Evolutionary conservation across 2,329 filamentous ascomycete genomes (phyloP), one percentile per base, ranked within the genome.

Genomic region (Aureobasidium sp.): DNA sequence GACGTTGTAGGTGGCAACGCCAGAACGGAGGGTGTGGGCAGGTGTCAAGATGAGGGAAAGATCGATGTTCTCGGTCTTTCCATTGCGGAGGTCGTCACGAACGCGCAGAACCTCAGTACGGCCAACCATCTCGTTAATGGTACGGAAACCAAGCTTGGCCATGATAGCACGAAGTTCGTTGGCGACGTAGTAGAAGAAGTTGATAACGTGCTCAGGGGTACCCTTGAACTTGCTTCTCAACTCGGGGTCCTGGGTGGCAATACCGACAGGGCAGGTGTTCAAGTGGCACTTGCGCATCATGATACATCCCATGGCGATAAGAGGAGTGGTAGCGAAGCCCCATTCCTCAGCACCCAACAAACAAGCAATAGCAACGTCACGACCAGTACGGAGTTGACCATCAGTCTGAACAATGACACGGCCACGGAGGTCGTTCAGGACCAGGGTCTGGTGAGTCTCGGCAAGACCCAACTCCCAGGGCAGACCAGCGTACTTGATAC

Each of bases 151-250:
- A 69, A 97, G 86, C 77, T 89, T 91, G 55, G 93, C 92, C 93
- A 97, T 97, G 76, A 97, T 96, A 39, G 92, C 91, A 72, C 93
- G 88, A 63, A 97, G 85, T 79, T 97, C 93, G 72, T 97, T 97
- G 68, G 93, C 89, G 58, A 97, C 83, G 71, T 97, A 97, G 79
- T 97, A 97, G 79, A 96, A 96, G 81, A 97, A 97, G 82, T 97
- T 97, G 76, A 97, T 97, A 62, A 96, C 92, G 69, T 97, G 91
- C 78, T 97, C 93, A 11, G 93, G 92, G 1, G 90, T 92, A 65
- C 93, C 93, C 67, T 86, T 81, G 76, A 97, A 97, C 78, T 97
- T 97, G 82, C 92, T 89, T 64, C 93, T 86, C 2, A 97, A 83
- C 72, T 93, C 89, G n/a, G 91, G 91, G 69, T 97, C 92, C 72